Evolutionary conservation across 1,284 basidiomycete genomes (phyloP).

Genomic region (Grifola frondosa): DNA sequence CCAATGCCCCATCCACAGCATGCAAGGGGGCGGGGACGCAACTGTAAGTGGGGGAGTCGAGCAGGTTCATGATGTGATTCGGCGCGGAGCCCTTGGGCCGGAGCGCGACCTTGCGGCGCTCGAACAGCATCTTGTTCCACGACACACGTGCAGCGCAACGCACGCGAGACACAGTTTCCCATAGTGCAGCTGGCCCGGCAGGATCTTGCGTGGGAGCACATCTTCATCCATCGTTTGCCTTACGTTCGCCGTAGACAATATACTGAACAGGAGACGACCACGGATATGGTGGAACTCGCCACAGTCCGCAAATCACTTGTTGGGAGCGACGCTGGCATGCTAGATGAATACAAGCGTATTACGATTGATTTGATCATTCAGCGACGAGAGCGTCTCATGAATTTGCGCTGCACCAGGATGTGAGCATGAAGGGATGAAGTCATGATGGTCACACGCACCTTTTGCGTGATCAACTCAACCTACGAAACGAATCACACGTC

Average conservation of each 20-base stretch:
- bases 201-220: constrained; percentile 79
- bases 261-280: background rate
- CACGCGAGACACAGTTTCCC: constrained; percentile 94
- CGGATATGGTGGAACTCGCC: constrained; percentile 74
- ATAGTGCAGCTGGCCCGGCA: constrained; percentile 86
- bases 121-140: constrained; percentile 94
- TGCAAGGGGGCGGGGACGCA: constrained; percentile 34
- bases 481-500: constrained; percentile 86
- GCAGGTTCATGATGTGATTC: constrained; percentile 78
- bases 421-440: constrained; percentile 4
- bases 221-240: constrained; percentile 82
- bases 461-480: constrained; percentile 89
- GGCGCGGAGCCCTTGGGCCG: constrained; percentile 91
- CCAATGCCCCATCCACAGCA: constrained; percentile 41
- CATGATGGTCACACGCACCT: constrained; percentile 66
- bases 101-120: constrained; percentile 91
- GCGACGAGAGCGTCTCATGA: constrained; percentile 82
- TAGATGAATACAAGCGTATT: constrained; percentile 84
- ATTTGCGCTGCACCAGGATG: constrained; percentile 68
- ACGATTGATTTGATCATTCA: constrained; percentile 85
- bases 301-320: constrained; percentile 89
- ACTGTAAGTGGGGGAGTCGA: constrained; percentile 78
- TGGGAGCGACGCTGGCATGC: constrained; percentile 79
- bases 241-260: constrained; percentile 30
- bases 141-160: constrained; percentile 83